Conservation (phyloP, 345 rosid genomes). For the Moringa oleifera region DNA sequence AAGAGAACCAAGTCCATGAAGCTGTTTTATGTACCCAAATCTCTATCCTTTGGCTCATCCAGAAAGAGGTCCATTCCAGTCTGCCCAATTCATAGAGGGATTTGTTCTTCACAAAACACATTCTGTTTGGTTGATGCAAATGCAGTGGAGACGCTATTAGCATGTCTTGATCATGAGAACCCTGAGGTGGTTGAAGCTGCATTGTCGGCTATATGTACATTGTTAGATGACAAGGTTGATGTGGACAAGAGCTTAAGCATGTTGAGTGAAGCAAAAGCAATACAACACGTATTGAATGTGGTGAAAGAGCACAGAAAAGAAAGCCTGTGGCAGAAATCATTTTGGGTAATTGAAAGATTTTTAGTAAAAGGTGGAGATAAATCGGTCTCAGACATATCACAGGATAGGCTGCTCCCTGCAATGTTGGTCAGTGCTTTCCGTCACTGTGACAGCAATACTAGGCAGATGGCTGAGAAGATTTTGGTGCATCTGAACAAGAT, state of each 20-base stretch:
- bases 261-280: conserved; percentile 51
- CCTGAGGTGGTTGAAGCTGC: conserved; percentile 75
- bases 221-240: conserved; percentile 81
- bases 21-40: conserved; percentile 35
- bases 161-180: conserved; percentile 74
- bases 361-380: conserved; percentile 53
- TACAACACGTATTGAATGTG: conserved; percentile 51
- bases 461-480: conserved; percentile 81
- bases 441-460: conserved; percentile 64
- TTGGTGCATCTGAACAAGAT: conserved; percentile 68
- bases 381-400: conserved; percentile 55
- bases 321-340: conserved; percentile 64
- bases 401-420: conserved; percentile 60
- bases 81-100: conserved; percentile 79
- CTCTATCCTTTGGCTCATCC: conserved; percentile 39
- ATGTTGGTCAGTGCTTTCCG: conserved; percentile 71
- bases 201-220: conserved; percentile 70
- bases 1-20: conserved; percentile 43
- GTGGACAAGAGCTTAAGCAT: conserved; percentile 55
- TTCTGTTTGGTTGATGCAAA: conserved; percentile 88
- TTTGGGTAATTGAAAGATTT: conserved; percentile 85
- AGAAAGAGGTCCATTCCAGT: conserved; percentile 32
- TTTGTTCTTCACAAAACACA: conserved; percentile 69
- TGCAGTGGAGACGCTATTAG: conserved; percentile 63
- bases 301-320: conserved; percentile 65